phyloP scores from a whole-genome alignment of 352 stramenopile genomes.

The Plasmopara halstedii region DNA sequence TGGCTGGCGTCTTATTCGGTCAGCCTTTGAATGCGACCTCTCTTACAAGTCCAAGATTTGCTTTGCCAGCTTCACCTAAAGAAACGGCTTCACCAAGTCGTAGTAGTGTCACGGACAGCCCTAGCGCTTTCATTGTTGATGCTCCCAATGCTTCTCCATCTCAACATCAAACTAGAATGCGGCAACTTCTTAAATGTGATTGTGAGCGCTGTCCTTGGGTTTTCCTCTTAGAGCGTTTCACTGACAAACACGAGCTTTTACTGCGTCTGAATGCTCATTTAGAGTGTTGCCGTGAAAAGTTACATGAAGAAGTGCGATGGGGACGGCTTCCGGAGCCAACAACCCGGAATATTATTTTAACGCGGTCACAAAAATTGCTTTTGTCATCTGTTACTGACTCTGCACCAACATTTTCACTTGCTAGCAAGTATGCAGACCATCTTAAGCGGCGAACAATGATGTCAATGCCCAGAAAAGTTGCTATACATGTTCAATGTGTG shows the following conservation, averaged over 20 bases:
- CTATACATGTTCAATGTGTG: slow-evolving; percentile 50
- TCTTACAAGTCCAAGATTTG: slow-evolving; percentile 8
- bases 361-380: slow-evolving; percentile 58
- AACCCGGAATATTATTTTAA: slow-evolving; percentile 50
- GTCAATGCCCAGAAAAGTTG: slow-evolving; percentile 18
- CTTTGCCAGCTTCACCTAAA: slow-evolving; percentile 6
- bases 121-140: slow-evolving; percentile 15
- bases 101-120: slow-evolving; percentile 11
- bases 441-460: slow-evolving; percentile 53
- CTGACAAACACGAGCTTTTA: slow-evolving; percentile 65
- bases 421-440: slow-evolving; percentile 44
- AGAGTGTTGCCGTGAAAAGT: slow-evolving; percentile 67
- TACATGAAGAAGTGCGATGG: slow-evolving; percentile 67
- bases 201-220: slow-evolving; percentile 71
- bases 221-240: slow-evolving; percentile 61
- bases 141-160: slow-evolving; percentile 15
- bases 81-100: slow-evolving; percentile 15
- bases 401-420: slow-evolving; percentile 22
- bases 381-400: slow-evolving; percentile 38
- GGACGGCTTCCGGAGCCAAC: slow-evolving; percentile 57
- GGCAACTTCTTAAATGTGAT: slow-evolving; percentile 56
- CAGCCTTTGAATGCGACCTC: slow-evolving; percentile 26
- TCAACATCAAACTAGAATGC: slow-evolving; percentile 21
- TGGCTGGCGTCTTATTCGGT: slow-evolving; percentile 54
- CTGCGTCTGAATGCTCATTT: slow-evolving; percentile 58